Evolutionary conservation across 768 basidiomycete genomes (phyloP).

Genomic region (Tulasnella sp.): DNA sequence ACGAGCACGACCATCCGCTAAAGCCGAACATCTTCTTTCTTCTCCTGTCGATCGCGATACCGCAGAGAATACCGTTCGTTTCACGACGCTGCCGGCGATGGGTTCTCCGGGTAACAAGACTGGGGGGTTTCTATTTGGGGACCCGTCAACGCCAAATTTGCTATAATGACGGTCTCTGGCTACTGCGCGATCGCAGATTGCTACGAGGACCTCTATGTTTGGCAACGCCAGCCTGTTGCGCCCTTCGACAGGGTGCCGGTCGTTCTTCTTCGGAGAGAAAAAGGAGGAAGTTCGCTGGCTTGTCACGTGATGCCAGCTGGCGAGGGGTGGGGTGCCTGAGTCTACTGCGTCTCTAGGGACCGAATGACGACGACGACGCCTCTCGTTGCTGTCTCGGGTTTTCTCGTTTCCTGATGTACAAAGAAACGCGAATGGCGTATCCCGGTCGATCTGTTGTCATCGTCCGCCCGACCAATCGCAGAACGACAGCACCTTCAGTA

Average conservation of each 20-base stretch:
- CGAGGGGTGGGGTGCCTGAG: constrained; percentile 10
- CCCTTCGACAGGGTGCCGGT: not conserved
- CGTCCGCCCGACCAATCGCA: constrained; percentile 2
- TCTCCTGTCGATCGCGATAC: not conserved
- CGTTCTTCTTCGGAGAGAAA: constrained; percentile 1
- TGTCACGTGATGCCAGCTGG: constrained; percentile 18
- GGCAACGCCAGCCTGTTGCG: not conserved
- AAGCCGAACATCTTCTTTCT: constrained; percentile 1
- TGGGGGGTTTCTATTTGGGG: not conserved
- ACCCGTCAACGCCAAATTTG: not conserved
- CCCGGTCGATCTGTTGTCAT: constrained; percentile 6
- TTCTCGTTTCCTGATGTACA: constrained; percentile 6
- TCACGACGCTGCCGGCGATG: not conserved
- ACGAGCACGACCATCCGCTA: not conserved
- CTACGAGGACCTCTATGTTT: not conserved
- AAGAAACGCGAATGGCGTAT: not conserved
- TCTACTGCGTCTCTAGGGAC: constrained; percentile 1
- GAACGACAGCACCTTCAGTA: not conserved
- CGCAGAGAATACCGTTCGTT: not conserved
- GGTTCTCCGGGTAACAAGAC: not conserved
- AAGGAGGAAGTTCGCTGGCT: constrained; percentile 14
- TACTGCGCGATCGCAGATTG: not conserved
- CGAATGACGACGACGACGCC: constrained; percentile 1
- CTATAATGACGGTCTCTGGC: constrained; percentile 7
- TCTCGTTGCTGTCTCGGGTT: constrained; percentile 5